These are phyloP conservation scores for Saturnispora quitensis DNA, from an alignment of 805 yeast species.

Conservation along the genomic window DNA sequence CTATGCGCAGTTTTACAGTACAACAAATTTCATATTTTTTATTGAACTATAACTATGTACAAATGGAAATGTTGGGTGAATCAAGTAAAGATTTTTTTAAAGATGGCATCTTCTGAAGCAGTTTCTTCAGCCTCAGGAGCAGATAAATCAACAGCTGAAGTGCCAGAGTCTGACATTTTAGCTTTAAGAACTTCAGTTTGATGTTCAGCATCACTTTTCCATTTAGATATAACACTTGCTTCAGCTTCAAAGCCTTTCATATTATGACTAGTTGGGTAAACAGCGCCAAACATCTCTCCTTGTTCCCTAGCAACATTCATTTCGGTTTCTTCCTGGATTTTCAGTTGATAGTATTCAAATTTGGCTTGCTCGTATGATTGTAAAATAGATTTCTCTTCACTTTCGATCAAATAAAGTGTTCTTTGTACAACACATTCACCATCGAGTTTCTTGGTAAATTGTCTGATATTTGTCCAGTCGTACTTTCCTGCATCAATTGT, in stretches of 20 bases:
- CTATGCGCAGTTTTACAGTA: not conserved
- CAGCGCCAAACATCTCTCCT: slow-evolving; percentile 75
- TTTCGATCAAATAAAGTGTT: slow-evolving; percentile 45
- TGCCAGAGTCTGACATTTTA: slow-evolving; percentile 23
- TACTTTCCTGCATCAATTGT: slow-evolving; percentile 36
- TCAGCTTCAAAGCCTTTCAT: slow-evolving; percentile 66
- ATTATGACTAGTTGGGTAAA: slow-evolving; percentile 50
- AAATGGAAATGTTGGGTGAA: not conserved
- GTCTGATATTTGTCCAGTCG: slow-evolving; percentile 78
- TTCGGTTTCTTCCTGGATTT: slow-evolving; percentile 78
- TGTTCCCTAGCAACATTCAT: slow-evolving; percentile 71
- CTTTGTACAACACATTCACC: slow-evolving; percentile 86
- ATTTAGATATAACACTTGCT: slow-evolving; percentile 57
- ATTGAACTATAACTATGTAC: not conserved
- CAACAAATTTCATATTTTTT: not conserved
- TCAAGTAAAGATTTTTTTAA: slow-evolving; percentile 8
- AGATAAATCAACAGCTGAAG: slow-evolving; percentile 17
- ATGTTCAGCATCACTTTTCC: slow-evolving; percentile 64
- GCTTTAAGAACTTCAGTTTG: slow-evolving; percentile 51
- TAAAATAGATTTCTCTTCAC: slow-evolving; percentile 30
- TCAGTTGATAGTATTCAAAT: slow-evolving; percentile 75
- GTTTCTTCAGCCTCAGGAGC: slow-evolving; percentile 21
- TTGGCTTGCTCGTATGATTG: slow-evolving; percentile 82
- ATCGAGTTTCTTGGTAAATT: slow-evolving; percentile 63
- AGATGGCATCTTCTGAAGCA: slow-evolving; percentile 19